Percentiles rank a stretch among this genome's conserved stretches.
Conservation (phyloP, 306 rosid species). For the Canavalia gladiata region DNA sequence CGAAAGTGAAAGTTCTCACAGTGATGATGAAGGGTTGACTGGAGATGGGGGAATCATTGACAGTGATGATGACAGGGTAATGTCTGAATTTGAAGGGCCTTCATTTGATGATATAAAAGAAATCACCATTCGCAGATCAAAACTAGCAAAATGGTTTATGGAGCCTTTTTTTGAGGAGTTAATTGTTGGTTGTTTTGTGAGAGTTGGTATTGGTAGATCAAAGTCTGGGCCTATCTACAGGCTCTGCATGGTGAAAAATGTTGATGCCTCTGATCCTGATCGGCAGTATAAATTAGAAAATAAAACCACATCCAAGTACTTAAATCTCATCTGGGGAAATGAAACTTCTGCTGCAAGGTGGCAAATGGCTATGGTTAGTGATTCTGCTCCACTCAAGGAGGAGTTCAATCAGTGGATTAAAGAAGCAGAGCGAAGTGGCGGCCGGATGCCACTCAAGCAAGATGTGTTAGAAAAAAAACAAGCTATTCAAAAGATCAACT, state of each 20-base stretch:
- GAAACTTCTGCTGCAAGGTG: constrained; percentile 93
- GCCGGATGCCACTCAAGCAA: constrained; percentile 75
- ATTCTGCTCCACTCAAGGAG: constrained; percentile 78
- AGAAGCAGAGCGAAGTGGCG: constrained; percentile 88
- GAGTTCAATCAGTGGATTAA: constrained; percentile 91
- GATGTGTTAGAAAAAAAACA: constrained; percentile 72
- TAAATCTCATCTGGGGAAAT: constrained; percentile 93
- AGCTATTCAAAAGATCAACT: constrained; percentile 72
- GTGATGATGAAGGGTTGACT: constrained; percentile 79
- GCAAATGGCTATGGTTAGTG: constrained; percentile 99
- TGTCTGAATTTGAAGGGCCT: constrained; percentile 65
- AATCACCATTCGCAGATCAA: constrained; percentile 83
- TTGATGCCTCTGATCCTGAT: constrained; percentile 84
- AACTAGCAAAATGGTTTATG: constrained; percentile 91
- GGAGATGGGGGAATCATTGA: constrained; percentile 80
- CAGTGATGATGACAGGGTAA: constrained; percentile 80
- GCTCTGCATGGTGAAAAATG: constrained; percentile 90
- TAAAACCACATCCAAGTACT: constrained; percentile 80
- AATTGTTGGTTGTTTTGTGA: constrained; percentile 93
- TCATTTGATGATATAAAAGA: constrained; percentile 83
- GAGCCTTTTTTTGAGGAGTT: constrained; percentile 98
- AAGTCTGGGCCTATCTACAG: constrained; percentile 82
- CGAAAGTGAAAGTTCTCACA: constrained; percentile 81
- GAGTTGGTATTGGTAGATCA: constrained; percentile 96
- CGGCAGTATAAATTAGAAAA: constrained; percentile 82